Base-by-base conservation (phyloP, 164 flowering plant species). In the Vitis rotundifolia region DNA sequence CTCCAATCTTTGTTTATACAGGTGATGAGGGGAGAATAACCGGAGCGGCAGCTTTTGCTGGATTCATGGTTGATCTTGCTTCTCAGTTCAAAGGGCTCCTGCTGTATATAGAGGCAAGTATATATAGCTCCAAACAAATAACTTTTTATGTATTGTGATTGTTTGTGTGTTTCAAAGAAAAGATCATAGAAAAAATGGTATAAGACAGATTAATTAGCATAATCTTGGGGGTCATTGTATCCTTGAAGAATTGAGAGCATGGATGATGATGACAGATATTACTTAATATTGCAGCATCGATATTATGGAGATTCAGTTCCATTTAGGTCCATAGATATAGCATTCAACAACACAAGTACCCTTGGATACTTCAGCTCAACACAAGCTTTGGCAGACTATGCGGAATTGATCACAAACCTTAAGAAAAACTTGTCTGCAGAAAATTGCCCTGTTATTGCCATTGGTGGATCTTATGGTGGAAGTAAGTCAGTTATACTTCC, bases 401-500 rank as follows among this genome's bases (percentile, higher is more conserved):
- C 84, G n/a, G 78, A 49, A 2, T 11, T 81, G 26, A 52, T 81
- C 44, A 16, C 72, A 3, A 69, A 74, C 26, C 13, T 76, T 0
- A 78, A 78, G 74, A 7, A 81, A 18, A 71, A 52, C 15, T 54
- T 58, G 0, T 10, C 31, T 0, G 74, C 84, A 0, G 13, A 66
- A 53, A 9, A 59, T 14, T 77, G 74, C 31, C 83, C 81, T 1
- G 60, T 74, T 1, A 77, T 80, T n/a, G 80, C 75, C 9, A 49
- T 77, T 11, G 83, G 83, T 12, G 83, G 80, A 11, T 80, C 83
- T 0, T 80, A 80, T 59, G 83, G 83, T 0, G 83, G 83, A 71
- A 80, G 83, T 80, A 73, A 37, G 44, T 37, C 7, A 62, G 76
- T 66, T 8, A n/a, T n/a, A 9, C 16, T 56, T 15, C 10, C 61